Conservation (phyloP, 2,329 filamentous ascomycete genomes). For the Cordyceps cicadae region DNA sequence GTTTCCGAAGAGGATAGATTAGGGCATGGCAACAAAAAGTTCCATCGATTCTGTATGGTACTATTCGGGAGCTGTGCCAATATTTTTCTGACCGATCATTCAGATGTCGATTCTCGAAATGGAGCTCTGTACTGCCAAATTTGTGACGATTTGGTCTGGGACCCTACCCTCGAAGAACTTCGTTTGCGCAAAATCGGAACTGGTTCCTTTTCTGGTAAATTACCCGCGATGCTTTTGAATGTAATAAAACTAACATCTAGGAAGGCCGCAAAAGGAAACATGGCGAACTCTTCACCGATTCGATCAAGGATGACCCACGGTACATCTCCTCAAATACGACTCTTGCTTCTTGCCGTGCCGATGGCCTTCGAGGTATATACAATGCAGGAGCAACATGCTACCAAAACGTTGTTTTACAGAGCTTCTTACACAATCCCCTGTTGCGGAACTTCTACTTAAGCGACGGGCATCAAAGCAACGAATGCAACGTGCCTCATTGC, state of each 20-base stretch:
- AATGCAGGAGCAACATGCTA: conserved; percentile 99
- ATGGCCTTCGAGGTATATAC: conserved; percentile 83
- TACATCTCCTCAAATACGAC: conserved; percentile 74
- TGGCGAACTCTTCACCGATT: conserved; percentile 59
- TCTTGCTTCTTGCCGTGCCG: conserved; percentile 73
- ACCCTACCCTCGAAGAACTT: conserved; percentile 69
- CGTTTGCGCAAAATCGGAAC: conserved; percentile 62
- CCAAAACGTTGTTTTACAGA: conserved; percentile 92
- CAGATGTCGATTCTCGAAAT: conserved; percentile 69
- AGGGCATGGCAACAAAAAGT: conserved; percentile 60
- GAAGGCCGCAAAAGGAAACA: conserved; percentile 65
- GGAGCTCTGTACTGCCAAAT: conserved; percentile 73
- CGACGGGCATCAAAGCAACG: conserved; percentile 73
- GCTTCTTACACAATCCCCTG: conserved; percentile 86
- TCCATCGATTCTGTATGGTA: conserved; percentile 61
- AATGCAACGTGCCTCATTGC: conserved; percentile 58
- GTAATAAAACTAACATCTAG: conserved; percentile 4
- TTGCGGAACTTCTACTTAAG: conserved; percentile 87
- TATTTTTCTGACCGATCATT: conserved; percentile 18
- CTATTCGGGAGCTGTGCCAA: not conserved
- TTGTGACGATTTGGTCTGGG: conserved; percentile 76
- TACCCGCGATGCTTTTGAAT: not conserved
- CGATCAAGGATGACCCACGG: conserved; percentile 61
- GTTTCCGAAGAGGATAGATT: conserved; percentile 57
- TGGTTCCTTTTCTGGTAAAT: conserved; percentile 55